Evolutionary conservation across 2,329 filamentous ascomycete species (phyloP), one percentile per base, ranked within the genome.

Genomic region (Piedraia hortae): DNA sequence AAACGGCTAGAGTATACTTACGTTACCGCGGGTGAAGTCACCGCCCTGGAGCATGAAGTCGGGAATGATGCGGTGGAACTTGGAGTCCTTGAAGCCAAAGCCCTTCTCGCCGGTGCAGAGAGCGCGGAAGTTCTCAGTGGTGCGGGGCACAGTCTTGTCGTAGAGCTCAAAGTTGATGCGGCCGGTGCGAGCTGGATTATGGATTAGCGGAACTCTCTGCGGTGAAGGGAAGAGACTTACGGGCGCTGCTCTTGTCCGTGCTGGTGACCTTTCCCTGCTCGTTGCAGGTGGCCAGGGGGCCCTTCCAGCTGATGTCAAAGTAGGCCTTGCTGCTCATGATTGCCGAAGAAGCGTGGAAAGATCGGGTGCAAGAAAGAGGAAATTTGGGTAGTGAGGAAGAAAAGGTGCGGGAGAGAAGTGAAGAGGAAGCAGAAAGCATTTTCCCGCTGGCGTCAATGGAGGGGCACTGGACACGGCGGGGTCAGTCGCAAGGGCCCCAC

Each of bases 31-130:
- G 25, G 82, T 97, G 47, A 97, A 97, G 50, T 93, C 85, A 51
- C 85, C 82, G 44, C 85, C 80, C 55, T 91, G 73, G 41, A 91
- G 82, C 82, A 97, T 93, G 52, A 97, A 97, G 39, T 78, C 64
- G 56, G 90, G 90, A 54, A 97, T 97, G 33, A 97, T 73, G 27
- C 82, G 74, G 57, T 97, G 82, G 59, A 97, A 93, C 41, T 57
- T 59, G 32, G 75, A 88, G 36, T 78, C 78, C 21, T 62, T 50
- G 45, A 77, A 77, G 36, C 78, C 77, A 20, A 62, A 42, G 31
- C 82, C 85, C 54, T 89, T 90, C 57, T 93, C 82, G 36, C 82
- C 82, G 1, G 82, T 90, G 59, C 78, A 91, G 33, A 91, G 67
- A 28, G 68, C 66, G 40, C 80, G 75, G 59, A 93, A 93, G 60